Evolutionary conservation across 2,329 filamentous ascomycete genomes (phyloP).

Genomic region (Phaeosphaeriaceae sp.): DNA sequence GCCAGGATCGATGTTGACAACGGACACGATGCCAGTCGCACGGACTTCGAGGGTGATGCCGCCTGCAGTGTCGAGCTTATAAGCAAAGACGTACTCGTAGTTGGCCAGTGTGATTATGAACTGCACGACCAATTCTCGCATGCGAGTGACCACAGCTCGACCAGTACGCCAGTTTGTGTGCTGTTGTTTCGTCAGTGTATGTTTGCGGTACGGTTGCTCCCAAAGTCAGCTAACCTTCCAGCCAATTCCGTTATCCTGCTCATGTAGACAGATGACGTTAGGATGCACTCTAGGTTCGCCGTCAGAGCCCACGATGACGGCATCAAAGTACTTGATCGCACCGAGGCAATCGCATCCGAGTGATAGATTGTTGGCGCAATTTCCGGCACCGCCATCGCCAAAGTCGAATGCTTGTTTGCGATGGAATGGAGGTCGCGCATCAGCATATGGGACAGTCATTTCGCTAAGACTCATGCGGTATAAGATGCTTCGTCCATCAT

Average conservation of each 20-base stretch:
- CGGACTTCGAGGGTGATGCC: slow-evolving; percentile 67
- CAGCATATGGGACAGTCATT: slow-evolving; percentile 72
- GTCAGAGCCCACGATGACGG: slow-evolving; percentile 59
- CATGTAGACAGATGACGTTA: slow-evolving; percentile 73
- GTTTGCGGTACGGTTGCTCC: not conserved
- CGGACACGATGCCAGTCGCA: slow-evolving; percentile 71
- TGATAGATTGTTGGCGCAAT: slow-evolving; percentile 70
- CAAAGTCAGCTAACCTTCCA: slow-evolving; percentile 15
- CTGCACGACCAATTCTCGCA: slow-evolving; percentile 70
- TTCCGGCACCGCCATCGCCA: slow-evolving; percentile 72
- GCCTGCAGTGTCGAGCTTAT: slow-evolving; percentile 69
- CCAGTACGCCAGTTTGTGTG: slow-evolving; percentile 73
- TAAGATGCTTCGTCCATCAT: slow-evolving; percentile 69
- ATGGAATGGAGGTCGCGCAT: slow-evolving; percentile 69
- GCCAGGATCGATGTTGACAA: slow-evolving; percentile 65
- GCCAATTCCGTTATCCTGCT: slow-evolving; percentile 72
- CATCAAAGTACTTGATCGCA: slow-evolving; percentile 70
- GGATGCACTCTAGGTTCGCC: slow-evolving; percentile 62
- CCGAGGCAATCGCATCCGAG: slow-evolving; percentile 75
- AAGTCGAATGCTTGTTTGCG: slow-evolving; percentile 77
- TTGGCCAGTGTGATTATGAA: slow-evolving; percentile 73
- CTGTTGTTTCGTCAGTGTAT: slow-evolving; percentile 54
- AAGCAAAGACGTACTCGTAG: slow-evolving; percentile 74
- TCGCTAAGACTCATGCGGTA: slow-evolving; percentile 73
- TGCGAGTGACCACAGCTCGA: slow-evolving; percentile 66